Base-by-base conservation (phyloP, 495 filamentous ascomycete genomes). In the Massariosphaeria phaeospora region DNA sequence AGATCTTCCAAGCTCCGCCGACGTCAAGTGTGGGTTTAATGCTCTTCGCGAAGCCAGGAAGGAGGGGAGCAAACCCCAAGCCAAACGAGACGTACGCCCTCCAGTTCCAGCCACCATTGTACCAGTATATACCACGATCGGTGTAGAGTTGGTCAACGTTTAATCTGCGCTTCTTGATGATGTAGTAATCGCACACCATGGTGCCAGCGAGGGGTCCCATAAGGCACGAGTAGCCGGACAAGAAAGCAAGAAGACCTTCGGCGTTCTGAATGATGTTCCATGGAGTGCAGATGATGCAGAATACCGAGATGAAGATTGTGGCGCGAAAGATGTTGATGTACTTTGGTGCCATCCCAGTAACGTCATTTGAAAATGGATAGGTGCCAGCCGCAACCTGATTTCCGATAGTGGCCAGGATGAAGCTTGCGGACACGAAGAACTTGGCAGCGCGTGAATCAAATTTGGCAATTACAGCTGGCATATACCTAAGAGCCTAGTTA, bases 221-320 rank as follows among this genome's bases (percentile, higher is more conserved):
- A 55, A 78, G 71, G 48, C 72, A 68, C 7, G 64, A 66, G 52
- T 75, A 78, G 1, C 74, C 73, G 17, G 67, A 69, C 11, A 79
- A 55, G 58, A 79, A 76, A 1, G 71, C 61, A 6, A 73, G 67
- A 24, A 78, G 70, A 2, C 66, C 64, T 4, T 67, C 57, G 7
- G 75, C 74, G 30, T 69, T 70, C 44, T 68, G 67, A 59, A 77
- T 69, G 48, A 78, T 78, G 40, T 75, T 75, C 76, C 76, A 78
- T 6, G 74, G 75, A 31, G 70, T 76, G 7, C 67, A 71, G 40
- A 71, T 52, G 13, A 77, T 69, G 50, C 72, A 72, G 62, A 72
- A 70, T 17, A 74, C 29, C 25, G 64, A 65, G 48, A 68, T 68
- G 49, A 73, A 66, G 34, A 67, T 23, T 2, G 63, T 68, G 8